Evolutionary conservation across 768 basidiomycete species (phyloP).

Genomic region (Pleurotus pulmonarius): DNA sequence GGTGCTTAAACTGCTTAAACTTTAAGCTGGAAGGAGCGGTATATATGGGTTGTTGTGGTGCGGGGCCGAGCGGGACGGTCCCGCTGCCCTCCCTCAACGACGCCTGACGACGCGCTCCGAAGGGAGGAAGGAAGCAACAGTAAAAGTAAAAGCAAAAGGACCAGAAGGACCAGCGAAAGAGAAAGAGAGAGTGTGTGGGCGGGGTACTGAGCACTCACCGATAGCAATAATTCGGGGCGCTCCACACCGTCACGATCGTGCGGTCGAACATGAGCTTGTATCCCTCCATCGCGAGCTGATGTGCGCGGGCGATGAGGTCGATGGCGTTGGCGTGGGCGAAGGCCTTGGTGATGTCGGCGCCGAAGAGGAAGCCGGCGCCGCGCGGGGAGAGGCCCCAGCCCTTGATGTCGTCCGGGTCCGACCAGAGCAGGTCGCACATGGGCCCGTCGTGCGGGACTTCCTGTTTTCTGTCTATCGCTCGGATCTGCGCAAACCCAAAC

Average conservation of each 20-base stretch:
- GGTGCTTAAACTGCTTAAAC: too few relatives aligned
- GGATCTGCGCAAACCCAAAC: conserved; percentile 56
- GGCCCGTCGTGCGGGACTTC: conserved; percentile 98
- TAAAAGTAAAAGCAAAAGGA: conserved; percentile 8
- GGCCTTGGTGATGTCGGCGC: conserved; percentile 83
- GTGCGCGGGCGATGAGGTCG: conserved; percentile 93
- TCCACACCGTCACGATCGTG: conserved; percentile 97
- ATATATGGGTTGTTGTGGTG: too few relatives aligned
- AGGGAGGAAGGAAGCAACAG: conserved; percentile 1
- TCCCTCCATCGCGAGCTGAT: conserved; percentile 98
- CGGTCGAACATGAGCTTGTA: conserved; percentile 97
- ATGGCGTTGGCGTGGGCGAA: conserved; percentile 92
- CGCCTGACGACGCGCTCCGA: background rate
- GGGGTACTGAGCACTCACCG: conserved; percentile 45
- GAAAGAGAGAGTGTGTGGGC: conserved; percentile 10
- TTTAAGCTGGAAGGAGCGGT: too few relatives aligned
- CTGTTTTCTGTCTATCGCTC: conserved; percentile 91
- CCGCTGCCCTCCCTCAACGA: background rate
- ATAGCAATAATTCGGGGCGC: conserved; percentile 98
- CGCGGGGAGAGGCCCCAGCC: conserved; percentile 98
- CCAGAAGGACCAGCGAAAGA: conserved; percentile 8
- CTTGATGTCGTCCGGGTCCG: conserved; percentile 93
- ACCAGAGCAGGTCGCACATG: conserved; percentile 99
- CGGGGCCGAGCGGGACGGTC: too few relatives aligned
- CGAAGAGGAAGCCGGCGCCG: conserved; percentile 95